These are phyloP conservation scores for Annulohypoxylon moriforme DNA, from an alignment of 495 filamentous ascomycete genomes.

Conservation along the genomic window DNA sequence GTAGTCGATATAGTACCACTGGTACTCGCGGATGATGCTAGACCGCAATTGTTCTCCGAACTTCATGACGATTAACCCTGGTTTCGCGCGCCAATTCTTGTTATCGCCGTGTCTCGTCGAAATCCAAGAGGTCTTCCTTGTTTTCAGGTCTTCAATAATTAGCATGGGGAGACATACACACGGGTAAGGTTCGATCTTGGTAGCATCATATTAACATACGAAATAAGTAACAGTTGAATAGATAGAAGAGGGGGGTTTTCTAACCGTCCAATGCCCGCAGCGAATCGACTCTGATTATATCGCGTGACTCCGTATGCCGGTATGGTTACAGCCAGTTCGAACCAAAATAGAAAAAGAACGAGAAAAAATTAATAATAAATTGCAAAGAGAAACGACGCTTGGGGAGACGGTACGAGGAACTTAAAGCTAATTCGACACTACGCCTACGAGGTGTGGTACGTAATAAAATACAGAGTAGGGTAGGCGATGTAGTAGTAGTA, in stretches of 20 bases:
- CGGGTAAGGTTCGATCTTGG: neutral
- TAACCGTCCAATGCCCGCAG: constrained; percentile 18
- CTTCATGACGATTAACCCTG: constrained; percentile 70
- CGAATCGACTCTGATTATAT: constrained; percentile 13
- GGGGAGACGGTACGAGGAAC: constrained; percentile 7
- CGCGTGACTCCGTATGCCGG: neutral
- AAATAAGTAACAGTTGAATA: constrained; percentile 23
- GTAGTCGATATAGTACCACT: constrained; percentile 97
- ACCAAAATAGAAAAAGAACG: constrained; percentile 6
- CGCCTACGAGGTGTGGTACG: constrained; percentile 8
- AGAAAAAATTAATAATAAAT: constrained; percentile 17
- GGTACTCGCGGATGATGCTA: constrained; percentile 93
- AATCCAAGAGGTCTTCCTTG: constrained; percentile 49
- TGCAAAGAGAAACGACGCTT: constrained; percentile 4
- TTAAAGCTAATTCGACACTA: neutral
- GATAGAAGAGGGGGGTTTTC: constrained; percentile 2
- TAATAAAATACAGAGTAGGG: constrained; percentile 16
- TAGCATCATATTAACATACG: constrained; percentile 22
- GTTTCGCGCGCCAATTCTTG: constrained; percentile 47
- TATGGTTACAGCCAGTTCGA: neutral
- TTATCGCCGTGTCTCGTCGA: constrained; percentile 37
- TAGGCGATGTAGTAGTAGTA: constrained; percentile 3
- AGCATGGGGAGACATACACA: constrained; percentile 51
- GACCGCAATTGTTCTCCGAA: constrained; percentile 96
- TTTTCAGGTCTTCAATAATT: constrained; percentile 62